These are phyloP conservation scores for Bifiguratus adelaidae DNA, from an alignment of 192 early-diverging fungal species.

Conservation along the genomic window DNA sequence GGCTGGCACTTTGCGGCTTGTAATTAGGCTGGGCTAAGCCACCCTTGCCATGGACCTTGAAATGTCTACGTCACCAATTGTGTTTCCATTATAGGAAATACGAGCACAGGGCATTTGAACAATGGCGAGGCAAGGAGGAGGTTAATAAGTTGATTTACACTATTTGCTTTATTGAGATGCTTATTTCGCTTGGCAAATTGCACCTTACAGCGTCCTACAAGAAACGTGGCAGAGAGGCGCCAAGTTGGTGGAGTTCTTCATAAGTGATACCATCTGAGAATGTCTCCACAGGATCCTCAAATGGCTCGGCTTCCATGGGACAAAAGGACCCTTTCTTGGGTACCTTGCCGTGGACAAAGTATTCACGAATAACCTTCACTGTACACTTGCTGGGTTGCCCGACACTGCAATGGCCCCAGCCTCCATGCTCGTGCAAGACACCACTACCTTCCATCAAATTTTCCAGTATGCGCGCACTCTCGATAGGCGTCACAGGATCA, in stretches of 20 bases:
- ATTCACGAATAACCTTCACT: slow-evolving; percentile 9
- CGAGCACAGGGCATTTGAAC: too few relatives aligned
- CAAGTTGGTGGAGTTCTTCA: neutral
- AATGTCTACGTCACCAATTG: too few relatives aligned
- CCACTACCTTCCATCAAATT: slow-evolving; percentile 16
- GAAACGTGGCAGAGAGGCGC: neutral
- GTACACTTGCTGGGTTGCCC: slow-evolving; percentile 22
- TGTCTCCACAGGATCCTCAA: neutral
- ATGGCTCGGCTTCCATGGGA: neutral
- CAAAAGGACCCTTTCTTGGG: slow-evolving; percentile 3
- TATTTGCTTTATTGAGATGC: too few relatives aligned
- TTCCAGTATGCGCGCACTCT: slow-evolving; percentile 6
- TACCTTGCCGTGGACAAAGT: slow-evolving; percentile 9
- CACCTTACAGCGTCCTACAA: too few relatives aligned
- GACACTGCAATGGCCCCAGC: slow-evolving; percentile 27
- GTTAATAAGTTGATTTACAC: too few relatives aligned
- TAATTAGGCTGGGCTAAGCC: too few relatives aligned
- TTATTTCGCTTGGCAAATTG: too few relatives aligned
- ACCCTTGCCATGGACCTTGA: too few relatives aligned
- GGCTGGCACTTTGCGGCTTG: too few relatives aligned
- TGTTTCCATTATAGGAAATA: too few relatives aligned
- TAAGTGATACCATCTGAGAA: neutral
- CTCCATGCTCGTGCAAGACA: slow-evolving; percentile 20
- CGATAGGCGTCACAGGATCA: slow-evolving; percentile 34
- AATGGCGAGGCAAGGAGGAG: too few relatives aligned